Evolutionary conservation across 345 rosid species (phyloP), one percentile per base, ranked within the genome.

Genomic region (Raphanus raphanistrum): DNA sequence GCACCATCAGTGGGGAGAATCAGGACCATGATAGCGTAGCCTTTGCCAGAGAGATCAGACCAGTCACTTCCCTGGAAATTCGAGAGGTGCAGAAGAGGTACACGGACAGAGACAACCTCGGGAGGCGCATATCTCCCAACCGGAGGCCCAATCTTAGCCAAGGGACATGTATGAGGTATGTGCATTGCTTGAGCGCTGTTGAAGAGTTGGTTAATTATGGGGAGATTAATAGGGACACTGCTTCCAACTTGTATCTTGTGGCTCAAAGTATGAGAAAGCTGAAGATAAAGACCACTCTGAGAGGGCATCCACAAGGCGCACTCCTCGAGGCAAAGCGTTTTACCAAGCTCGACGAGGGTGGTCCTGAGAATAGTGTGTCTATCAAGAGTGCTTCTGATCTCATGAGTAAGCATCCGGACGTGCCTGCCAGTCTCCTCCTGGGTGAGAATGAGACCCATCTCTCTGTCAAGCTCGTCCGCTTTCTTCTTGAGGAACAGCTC

Each of bases 221-320:
- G 85, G 55, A 85, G 85, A 75, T 87, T 87, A 66, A 84, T 89
- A 0, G 92, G 86, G 67, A 94, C 87, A 17, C 84, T 77, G 69
- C 87, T 85, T 70, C 90, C 97, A 28, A 88, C 88, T 68, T 88
- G 92, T 63, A 80, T 74, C 60, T 84, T 88, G 69, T 90, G 84
- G 81, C 85, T 82, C 50, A 92, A 71, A 74, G 97, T 85, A 77
- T 89, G 93, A 66, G 97, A 92, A 73, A 90, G 91, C 73, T 86
- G 96, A 75, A 94, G 81, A 74, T 74, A 81, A 28, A 71, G 52
- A 71, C 92, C 93, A 36, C 82, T 82, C 67, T 84, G 87, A 3
- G 97, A 87, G 13, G 98, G 98, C 97, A 94, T 94, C 98, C 98
- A 94, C 80, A 94, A 68, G 1, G 90, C 98, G 72, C 98, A 94